These are phyloP conservation scores for Pholiota molesta DNA, from an alignment of 768 basidiomycete species.

Conservation along the genomic window DNA sequence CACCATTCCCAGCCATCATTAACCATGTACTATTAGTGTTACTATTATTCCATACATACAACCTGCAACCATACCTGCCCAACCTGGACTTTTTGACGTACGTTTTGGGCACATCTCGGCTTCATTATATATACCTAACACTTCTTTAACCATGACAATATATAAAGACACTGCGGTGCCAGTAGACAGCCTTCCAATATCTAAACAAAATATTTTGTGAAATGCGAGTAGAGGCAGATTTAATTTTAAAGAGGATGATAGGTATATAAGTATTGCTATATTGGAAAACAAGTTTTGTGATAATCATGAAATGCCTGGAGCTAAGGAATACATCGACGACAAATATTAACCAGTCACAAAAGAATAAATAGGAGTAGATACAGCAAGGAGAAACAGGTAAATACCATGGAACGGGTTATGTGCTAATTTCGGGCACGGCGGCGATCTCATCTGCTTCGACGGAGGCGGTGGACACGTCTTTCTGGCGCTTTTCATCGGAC, in stretches of 20 bases:
- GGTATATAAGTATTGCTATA: neutral
- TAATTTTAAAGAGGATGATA: neutral
- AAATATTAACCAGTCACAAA: neutral
- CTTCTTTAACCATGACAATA: slow-evolving; percentile 6
- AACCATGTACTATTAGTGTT: slow-evolving; percentile 23
- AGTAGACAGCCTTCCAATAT: neutral
- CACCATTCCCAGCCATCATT: slow-evolving; percentile 24
- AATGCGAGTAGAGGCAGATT: neutral
- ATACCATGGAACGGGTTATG: neutral
- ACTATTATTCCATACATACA: slow-evolving; percentile 12
- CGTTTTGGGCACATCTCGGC: slow-evolving; percentile 4
- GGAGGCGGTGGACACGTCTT: slow-evolving; percentile 7
- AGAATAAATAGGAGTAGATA: neutral
- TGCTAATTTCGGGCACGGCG: neutral
- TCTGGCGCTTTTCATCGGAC: slow-evolving; percentile 9
- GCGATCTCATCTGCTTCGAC: slow-evolving; percentile 15
- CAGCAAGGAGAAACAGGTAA: neutral
- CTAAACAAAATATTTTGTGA: no score
- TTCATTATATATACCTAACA: slow-evolving; percentile 17
- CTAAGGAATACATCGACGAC: neutral
- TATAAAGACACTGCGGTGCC: slow-evolving; percentile 2
- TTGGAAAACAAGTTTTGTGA: neutral
- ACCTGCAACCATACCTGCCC: slow-evolving; percentile 3
- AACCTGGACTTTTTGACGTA: slow-evolving; percentile 3
- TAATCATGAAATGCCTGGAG: neutral